Evolutionary conservation across 2,329 filamentous ascomycete species (phyloP), one percentile per base, ranked within the genome.

Genomic region (Microdochium trichocladiopsis): DNA sequence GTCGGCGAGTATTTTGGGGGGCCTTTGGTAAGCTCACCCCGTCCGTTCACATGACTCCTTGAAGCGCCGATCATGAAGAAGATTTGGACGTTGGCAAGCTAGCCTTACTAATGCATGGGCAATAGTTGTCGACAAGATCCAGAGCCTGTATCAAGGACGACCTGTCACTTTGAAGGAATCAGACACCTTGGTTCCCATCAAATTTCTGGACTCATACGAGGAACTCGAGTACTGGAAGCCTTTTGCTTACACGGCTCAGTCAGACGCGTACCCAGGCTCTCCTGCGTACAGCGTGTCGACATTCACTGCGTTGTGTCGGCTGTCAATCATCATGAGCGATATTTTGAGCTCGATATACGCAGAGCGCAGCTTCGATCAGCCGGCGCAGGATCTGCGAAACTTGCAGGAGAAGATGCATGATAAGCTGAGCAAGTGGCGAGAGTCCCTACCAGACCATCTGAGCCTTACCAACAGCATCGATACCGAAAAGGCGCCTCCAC

Each of bases 1-100:
- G 80, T 2, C 79, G 81, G 52, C 73, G 80, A 4, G 68, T 84
- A 1, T 83, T 82, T 58, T 84, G 81, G 81, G 80, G 78, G 56
- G 83, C 80, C 58, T 84, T 81, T 45, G 41, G 41, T 45, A 18
- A 45, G 41, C 22, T 18, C n/a, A 45, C 41, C 4, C 41, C 16
- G 9, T 4, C 18, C 23, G 18, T 5, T 41, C n/a, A 22, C 49
- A 50, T 24, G n/a, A 16, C 9, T 50, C 24, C 3, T n/a, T n/a
- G n/a, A n/a, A n/a, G n/a, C n/a, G n/a, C n/a, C n/a, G n/a, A n/a
- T n/a, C n/a, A n/a, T n/a, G n/a, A n/a, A n/a, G n/a, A n/a, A n/a
- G n/a, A n/a, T n/a, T n/a, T n/a, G n/a, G n/a, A n/a, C n/a, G n/a
- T n/a, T n/a, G n/a, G n/a, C n/a, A n/a, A n/a, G n/a, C n/a, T n/a